These are phyloP conservation scores for Bertia moriformis DNA, from an alignment of 2,329 filamentous ascomycete genomes.

Conservation along the genomic window DNA sequence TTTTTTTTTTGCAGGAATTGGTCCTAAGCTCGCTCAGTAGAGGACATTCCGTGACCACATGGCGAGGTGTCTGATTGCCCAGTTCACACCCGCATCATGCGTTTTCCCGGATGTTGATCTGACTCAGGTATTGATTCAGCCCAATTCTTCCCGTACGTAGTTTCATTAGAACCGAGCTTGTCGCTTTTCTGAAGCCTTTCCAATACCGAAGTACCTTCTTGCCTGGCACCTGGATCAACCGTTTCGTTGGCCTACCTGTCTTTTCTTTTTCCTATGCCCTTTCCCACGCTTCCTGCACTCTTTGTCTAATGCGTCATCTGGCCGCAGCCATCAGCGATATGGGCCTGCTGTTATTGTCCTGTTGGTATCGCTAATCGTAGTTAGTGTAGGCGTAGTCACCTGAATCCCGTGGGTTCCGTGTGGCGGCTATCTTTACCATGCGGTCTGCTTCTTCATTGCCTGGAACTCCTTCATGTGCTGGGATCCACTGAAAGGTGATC, in stretches of 20 bases:
- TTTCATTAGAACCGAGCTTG: background rate
- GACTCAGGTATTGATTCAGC: background rate
- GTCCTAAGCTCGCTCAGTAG: too few species aligned
- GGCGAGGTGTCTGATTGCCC: too few species aligned
- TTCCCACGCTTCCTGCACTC: background rate
- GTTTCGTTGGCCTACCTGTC: background rate
- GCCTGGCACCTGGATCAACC: background rate
- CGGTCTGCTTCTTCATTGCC: slow-evolving; percentile 9
- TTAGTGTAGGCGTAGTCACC: too few species aligned
- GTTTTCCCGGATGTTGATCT: background rate
- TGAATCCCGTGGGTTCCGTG: slow-evolving; percentile 1
- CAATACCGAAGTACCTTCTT: background rate
- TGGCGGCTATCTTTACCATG: slow-evolving; percentile 9
- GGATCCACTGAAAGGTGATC: slow-evolving; percentile 8
- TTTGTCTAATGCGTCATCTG: background rate
- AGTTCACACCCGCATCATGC: background rate
- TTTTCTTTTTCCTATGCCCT: background rate
- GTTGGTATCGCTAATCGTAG: too few species aligned
- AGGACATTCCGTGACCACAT: background rate
- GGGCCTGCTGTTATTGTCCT: background rate
- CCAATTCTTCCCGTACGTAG: background rate
- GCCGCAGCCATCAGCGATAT: background rate
- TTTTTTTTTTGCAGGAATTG: too few species aligned
- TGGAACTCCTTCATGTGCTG: slow-evolving; percentile 7
- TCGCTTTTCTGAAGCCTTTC: background rate